Percentiles rank a stretch among this genome's conserved stretches.
phyloP scores from a whole-genome alignment of 2,329 filamentous ascomycete species.

The Botryotinia convoluta region DNA sequence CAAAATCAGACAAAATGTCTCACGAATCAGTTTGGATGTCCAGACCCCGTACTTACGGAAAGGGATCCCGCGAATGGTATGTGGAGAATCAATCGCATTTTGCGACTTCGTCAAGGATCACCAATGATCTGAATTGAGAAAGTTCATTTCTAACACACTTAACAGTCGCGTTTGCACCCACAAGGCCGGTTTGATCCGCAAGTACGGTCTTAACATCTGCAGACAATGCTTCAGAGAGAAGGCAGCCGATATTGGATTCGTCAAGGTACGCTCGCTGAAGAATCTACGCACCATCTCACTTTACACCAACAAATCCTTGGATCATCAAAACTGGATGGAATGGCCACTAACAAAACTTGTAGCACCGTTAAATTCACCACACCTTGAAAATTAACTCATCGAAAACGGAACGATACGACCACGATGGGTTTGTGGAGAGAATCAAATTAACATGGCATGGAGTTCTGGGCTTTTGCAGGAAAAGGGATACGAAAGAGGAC shows the following conservation, averaged over 20 bases:
- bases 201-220: constrained; percentile 94
- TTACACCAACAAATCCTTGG: background rate
- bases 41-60: constrained; percentile 94
- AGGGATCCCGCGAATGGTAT: constrained; percentile 92
- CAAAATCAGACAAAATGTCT: constrained; percentile 56
- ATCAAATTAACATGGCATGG: constrained; percentile 21
- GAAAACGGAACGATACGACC: constrained; percentile 9
- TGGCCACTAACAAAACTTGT: constrained; percentile 13
- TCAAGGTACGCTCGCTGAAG: constrained; percentile 55
- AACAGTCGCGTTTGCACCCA: constrained; percentile 82
- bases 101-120: constrained; percentile 2
- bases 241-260: constrained; percentile 69
- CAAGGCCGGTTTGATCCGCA: constrained; percentile 98
- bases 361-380: constrained; percentile 34
- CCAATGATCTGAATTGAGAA: background rate
- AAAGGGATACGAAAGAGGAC: constrained; percentile 16
- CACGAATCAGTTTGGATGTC: constrained; percentile 99
- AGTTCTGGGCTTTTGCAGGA: constrained; percentile 23
- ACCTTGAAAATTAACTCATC: constrained; percentile 14
- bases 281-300: background rate
- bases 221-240: constrained; percentile 78
- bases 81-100: constrained; percentile 40
- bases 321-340: background rate
- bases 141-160: constrained; percentile 22
- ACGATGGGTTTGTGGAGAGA: constrained; percentile 14